Percentiles rank a stretch among this genome's conserved stretches.
Evolutionary conservation across 208 protist genomes (phyloP).

Genomic region (Trichomonas tenax): DNA sequence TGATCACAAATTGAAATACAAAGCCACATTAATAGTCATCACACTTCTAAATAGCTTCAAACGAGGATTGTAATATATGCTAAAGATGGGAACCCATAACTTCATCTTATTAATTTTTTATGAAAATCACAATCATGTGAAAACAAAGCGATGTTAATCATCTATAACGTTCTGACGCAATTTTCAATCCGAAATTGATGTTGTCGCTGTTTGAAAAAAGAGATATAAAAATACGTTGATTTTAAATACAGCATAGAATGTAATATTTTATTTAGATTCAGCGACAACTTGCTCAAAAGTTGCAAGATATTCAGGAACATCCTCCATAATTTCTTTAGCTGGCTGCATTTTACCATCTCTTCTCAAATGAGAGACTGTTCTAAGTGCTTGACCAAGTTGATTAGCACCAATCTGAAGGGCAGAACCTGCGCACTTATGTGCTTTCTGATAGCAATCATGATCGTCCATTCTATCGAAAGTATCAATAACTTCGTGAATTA

Average conservation of each 20-base stretch:
- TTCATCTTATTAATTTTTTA: too few relatives aligned
- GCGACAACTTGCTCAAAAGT: background rate
- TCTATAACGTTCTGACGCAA: too few relatives aligned
- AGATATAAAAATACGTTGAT: background rate
- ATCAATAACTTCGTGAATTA: background rate
- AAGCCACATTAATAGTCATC: too few relatives aligned
- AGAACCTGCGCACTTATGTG: background rate
- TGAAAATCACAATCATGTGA: too few relatives aligned
- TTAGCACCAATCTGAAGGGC: background rate
- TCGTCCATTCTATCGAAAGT: background rate
- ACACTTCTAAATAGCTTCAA: too few relatives aligned
- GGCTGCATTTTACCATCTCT: background rate
- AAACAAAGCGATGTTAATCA: too few relatives aligned
- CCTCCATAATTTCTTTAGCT: background rate
- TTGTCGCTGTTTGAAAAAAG: background rate
- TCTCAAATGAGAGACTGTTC: background rate
- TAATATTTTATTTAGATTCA: background rate
- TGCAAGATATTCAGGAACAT: background rate
- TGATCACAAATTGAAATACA: too few relatives aligned
- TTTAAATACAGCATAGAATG: background rate
- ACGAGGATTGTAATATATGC: too few relatives aligned
- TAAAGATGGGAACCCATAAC: too few relatives aligned
- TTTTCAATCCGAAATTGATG: too few relatives aligned
- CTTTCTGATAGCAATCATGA: background rate
- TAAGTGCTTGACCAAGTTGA: background rate